Percentiles rank a stretch among this genome's conserved stretches.
phyloP scores from a whole-genome alignment of 176 grass and related monocot genomes.

The Microstegium vimineum region DNA sequence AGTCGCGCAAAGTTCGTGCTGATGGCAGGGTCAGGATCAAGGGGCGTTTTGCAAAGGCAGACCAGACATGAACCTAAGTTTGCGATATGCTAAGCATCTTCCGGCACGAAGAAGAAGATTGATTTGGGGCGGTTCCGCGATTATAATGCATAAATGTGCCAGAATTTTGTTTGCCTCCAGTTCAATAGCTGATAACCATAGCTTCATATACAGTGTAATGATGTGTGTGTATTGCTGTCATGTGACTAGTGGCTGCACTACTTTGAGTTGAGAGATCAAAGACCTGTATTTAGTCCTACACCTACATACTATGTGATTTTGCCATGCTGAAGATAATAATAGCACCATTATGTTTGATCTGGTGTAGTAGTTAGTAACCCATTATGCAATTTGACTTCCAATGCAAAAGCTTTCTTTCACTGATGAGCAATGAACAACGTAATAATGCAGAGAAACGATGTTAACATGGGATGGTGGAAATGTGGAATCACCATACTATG shows the following conservation, averaged over 20 bases:
- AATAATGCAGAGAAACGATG: not conserved
- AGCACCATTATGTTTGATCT: not conserved
- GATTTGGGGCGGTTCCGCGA: not conserved
- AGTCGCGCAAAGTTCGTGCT: slow-evolving; percentile 86
- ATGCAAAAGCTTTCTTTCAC: not conserved
- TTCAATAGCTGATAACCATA: slow-evolving; percentile 1
- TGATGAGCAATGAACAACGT: not conserved
- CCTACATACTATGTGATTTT: not conserved
- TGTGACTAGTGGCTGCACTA: not conserved
- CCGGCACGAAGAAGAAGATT: not conserved
- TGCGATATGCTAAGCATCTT: slow-evolving; percentile 6
- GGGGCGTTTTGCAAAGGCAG: slow-evolving; percentile 79
- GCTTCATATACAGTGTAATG: not conserved
- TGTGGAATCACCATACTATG: slow-evolving; percentile 8
- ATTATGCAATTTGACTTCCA: not conserved
- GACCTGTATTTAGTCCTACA: slow-evolving; percentile 9
- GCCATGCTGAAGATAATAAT: not conserved
- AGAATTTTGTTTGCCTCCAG: slow-evolving; percentile 28
- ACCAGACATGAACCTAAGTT: slow-evolving; percentile 29
- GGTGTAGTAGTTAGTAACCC: not conserved
- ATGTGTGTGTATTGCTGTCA: slow-evolving; percentile 5
- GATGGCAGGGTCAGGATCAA: slow-evolving; percentile 87
- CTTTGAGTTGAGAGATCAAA: slow-evolving; percentile 4
- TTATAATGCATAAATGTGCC: not conserved
- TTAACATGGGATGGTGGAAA: too few relatives aligned